phyloP scores from a whole-genome alignment of 2,329 filamentous ascomycete species.

The Scleromitrula shiraiana region DNA sequence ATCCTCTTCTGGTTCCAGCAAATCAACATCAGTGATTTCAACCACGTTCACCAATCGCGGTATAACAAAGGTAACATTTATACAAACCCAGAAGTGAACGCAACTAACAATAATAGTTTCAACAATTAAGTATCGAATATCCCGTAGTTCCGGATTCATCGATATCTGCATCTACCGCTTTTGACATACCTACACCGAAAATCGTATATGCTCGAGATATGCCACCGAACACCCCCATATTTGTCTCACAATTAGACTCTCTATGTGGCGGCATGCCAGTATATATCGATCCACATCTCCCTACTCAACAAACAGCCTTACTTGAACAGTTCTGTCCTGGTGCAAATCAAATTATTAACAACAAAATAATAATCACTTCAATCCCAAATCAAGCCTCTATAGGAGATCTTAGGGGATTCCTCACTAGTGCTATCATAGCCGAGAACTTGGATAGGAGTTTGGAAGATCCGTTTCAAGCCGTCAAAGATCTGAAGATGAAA shows the following conservation, averaged over 20 bases:
- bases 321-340: too few species aligned
- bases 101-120: too few species aligned
- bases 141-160: too few species aligned
- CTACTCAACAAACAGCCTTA: background rate
- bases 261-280: background rate
- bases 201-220: constrained; percentile 10
- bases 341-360: constrained; percentile 10
- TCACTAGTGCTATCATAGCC: background rate
- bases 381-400: constrained; percentile 9
- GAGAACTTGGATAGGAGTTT: background rate
- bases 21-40: background rate
- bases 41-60: background rate
- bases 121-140: too few species aligned
- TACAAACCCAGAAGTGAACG: too few species aligned
- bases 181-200: too few species aligned
- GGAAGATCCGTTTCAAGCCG: background rate
- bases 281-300: background rate
- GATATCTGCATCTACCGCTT: too few species aligned
- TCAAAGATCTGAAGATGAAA: constrained; percentile 13
- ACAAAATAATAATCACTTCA: constrained; percentile 21
- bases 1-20: background rate
- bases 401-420: constrained; percentile 8
- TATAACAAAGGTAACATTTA: too few species aligned
- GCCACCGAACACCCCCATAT: constrained; percentile 4
- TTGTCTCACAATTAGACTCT: too few species aligned